phyloP scores from a whole-genome alignment of 73 alveolate species.

The Urostyla sp. region DNA sequence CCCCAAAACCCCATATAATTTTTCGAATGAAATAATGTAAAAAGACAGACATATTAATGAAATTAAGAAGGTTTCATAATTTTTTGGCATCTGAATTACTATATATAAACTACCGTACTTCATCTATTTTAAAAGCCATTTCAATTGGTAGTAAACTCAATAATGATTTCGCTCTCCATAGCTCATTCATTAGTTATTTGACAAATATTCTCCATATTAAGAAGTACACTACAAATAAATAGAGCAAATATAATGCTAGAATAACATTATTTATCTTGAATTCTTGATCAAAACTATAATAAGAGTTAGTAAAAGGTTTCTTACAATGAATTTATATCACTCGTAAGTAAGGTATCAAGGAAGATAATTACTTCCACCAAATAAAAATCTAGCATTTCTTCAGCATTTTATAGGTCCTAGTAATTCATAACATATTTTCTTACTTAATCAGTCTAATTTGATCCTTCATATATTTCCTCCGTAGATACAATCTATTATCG shows the following conservation, averaged over 20 bases:
- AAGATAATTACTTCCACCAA: slow-evolving; percentile 17
- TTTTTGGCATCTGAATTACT: no score
- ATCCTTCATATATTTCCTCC: not conserved
- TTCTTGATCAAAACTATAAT: slow-evolving; percentile 17
- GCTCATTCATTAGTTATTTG: slow-evolving; percentile 39
- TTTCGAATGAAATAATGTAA: no score
- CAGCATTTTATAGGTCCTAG: not conserved
- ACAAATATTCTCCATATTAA: slow-evolving; percentile 48
- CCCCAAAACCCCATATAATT: no score
- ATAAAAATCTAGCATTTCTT: slow-evolving; percentile 26
- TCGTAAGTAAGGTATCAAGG: not conserved
- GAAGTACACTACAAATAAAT: slow-evolving; percentile 27
- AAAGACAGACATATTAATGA: no score
- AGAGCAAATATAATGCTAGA: slow-evolving; percentile 4
- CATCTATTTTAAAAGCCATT: slow-evolving; percentile 48
- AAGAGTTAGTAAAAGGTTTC: not conserved
- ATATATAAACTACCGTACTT: slow-evolving; percentile 40
- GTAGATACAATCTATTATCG: not conserved
- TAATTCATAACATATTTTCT: slow-evolving; percentile 14
- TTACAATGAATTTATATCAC: slow-evolving; percentile 40
- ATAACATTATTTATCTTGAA: not conserved
- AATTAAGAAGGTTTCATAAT: no score
- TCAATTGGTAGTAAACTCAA: slow-evolving; percentile 55
- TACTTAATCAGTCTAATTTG: not conserved
- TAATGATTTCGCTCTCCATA: slow-evolving; percentile 58